Evolutionary conservation across 2,329 filamentous ascomycete genomes (phyloP).

Genomic region (Alternaria solani): DNA sequence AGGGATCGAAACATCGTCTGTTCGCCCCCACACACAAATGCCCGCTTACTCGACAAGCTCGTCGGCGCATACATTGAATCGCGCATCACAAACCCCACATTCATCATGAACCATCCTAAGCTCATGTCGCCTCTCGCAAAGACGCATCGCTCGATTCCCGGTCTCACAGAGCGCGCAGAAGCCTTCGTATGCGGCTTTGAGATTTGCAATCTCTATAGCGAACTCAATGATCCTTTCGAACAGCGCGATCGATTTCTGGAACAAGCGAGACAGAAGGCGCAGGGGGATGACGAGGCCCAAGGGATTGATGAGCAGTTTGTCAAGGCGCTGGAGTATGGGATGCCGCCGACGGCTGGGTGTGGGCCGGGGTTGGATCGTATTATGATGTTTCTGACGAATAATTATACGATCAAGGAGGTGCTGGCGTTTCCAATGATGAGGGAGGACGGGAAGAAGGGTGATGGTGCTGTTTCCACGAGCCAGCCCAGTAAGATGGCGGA

Average conservation of each 20-base stretch:
- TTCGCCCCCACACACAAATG: conserved; percentile 64
- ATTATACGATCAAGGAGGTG: conserved; percentile 96
- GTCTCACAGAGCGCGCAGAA: conserved; percentile 94
- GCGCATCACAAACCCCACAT: conserved; percentile 90
- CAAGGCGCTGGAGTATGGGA: conserved; percentile 83
- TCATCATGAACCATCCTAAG: conserved; percentile 80
- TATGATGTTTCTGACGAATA: conserved; percentile 94
- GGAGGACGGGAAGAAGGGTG: conserved; percentile 56
- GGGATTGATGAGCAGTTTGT: conserved; percentile 96
- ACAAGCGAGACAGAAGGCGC: conserved; percentile 89
- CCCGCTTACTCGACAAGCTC: conserved; percentile 95
- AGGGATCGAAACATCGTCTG: neutral
- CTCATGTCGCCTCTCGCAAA: conserved; percentile 99
- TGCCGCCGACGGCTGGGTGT: conserved; percentile 92
- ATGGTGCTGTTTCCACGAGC: neutral
- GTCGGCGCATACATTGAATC: conserved; percentile 93
- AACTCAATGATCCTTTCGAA: conserved; percentile 97
- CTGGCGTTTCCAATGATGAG: conserved; percentile 98
- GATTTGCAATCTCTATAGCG: conserved; percentile 95
- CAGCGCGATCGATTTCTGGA: conserved; percentile 82
- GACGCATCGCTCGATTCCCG: conserved; percentile 81
- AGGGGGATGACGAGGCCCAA: conserved; percentile 97
- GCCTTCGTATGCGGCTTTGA: conserved; percentile 98
- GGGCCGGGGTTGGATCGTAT: conserved; percentile 94
- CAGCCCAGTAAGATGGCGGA: neutral